Percentiles rank a stretch among this genome's conserved stretches.
phyloP scores from a whole-genome alignment of 352 stramenopile genomes.

The Phytophthora meadii region DNA sequence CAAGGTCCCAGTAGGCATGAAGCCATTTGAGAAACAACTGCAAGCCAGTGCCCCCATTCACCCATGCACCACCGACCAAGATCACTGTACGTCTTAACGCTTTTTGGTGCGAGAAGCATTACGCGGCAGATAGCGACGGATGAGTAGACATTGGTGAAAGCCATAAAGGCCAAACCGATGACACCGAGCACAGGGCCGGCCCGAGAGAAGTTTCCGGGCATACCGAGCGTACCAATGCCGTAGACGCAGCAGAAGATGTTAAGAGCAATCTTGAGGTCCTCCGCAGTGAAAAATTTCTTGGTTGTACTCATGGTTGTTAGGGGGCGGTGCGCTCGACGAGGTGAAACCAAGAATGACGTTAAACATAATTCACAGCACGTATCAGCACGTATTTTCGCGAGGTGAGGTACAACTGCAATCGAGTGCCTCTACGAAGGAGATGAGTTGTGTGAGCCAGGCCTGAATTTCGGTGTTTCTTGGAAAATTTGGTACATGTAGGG shows the following conservation, averaged over 20 bases:
- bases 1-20: slow-evolving; percentile 31
- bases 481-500: no score
- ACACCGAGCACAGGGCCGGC: slow-evolving; percentile 25
- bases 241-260: slow-evolving; percentile 38
- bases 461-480: no score
- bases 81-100: slow-evolving; percentile 42
- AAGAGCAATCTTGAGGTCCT: slow-evolving; percentile 32
- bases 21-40: slow-evolving; percentile 50
- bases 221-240: slow-evolving; percentile 29
- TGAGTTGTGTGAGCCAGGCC: no score
- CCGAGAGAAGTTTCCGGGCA: slow-evolving; percentile 30
- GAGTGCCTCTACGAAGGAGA: no score
- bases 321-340: slow-evolving; percentile 6
- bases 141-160: slow-evolving; percentile 47
- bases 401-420: no score
- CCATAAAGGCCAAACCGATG: slow-evolving; percentile 45
- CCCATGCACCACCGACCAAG: slow-evolving; percentile 44
- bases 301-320: slow-evolving; percentile 19
- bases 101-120: slow-evolving; percentile 31
- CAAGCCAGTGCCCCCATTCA: slow-evolving; percentile 41
- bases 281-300: slow-evolving; percentile 21
- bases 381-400: no score
- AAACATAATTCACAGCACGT: no score
- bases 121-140: slow-evolving; percentile 43
- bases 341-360: slow-evolving; percentile 11